These are phyloP conservation scores for Beauveria rudraprayagi DNA, from an alignment of 2,329 filamentous ascomycete genomes.

Conservation along the genomic window DNA sequence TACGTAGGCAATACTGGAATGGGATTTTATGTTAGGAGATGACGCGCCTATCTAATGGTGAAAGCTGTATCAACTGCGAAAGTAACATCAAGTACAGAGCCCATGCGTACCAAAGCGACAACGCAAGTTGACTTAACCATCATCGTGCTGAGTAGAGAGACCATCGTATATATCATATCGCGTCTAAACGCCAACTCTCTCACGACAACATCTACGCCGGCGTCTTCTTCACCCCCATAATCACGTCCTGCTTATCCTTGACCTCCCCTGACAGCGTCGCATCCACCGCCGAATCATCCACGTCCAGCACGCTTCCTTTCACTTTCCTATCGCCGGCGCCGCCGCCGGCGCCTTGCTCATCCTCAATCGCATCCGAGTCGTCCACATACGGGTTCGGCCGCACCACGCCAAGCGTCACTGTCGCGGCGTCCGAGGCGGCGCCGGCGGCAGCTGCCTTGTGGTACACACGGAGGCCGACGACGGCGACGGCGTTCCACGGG, in stretches of 20 bases:
- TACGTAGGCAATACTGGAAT: neutral
- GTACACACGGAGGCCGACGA: slow-evolving; percentile 55
- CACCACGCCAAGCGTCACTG: slow-evolving; percentile 31
- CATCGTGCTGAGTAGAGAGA: neutral
- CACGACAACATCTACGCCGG: neutral
- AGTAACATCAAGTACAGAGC: neutral
- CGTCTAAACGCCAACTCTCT: neutral
- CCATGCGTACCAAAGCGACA: neutral
- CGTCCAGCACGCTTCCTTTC: slow-evolving; percentile 29
- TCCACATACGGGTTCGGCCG: slow-evolving; percentile 27
- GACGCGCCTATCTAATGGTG: neutral
- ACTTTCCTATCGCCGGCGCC: slow-evolving; percentile 15
- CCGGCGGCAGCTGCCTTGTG: slow-evolving; percentile 30
- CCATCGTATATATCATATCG: neutral
- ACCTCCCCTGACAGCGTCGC: slow-evolving; percentile 30
- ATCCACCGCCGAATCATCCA: slow-evolving; percentile 39
- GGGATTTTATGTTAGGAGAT: neutral
- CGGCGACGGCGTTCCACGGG: slow-evolving; percentile 57
- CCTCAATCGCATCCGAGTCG: slow-evolving; percentile 8
- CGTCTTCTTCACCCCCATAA: slow-evolving; percentile 20
- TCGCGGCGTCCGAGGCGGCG: slow-evolving; percentile 14
- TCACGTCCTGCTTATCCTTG: slow-evolving; percentile 28
- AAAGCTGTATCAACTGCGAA: neutral
- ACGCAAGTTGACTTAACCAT: neutral
- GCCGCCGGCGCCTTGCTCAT: slow-evolving; percentile 9